Evolutionary conservation across 768 basidiomycete species (phyloP), one percentile per base, ranked within the genome.

Genomic region (Tulasnella calospora): DNA sequence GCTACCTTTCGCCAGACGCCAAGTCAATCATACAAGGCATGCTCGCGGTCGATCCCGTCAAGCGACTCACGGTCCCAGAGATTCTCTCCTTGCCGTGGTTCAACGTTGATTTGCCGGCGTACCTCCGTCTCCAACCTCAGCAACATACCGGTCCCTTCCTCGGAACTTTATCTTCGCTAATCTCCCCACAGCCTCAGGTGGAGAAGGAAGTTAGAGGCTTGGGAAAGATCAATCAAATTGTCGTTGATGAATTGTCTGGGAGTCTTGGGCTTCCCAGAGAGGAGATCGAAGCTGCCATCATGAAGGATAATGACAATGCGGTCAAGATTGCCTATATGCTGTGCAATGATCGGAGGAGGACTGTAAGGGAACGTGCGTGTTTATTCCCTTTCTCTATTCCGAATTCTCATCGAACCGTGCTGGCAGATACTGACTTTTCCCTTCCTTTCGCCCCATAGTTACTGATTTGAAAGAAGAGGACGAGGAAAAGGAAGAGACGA

Each of bases 271-370:
- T 96, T 15, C 89, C 89, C 79, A 90, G 90, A 84, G 92, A 95
- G 2, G 94, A 96, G 80, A 89, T 99, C 4, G 95, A 94, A 94
- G 91, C 92, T 71, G 92, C 92, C 82, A 84, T 98, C 80, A 88
- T 92, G 79, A 86, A 90, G 81, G 92, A 96, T 74, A 95, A 96
- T 80, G 95, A 94, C 0, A 98, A 98, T 83, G 92, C 94, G 76
- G 92, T 99, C 83, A 96, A 98, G 85, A 96, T 99, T 9, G 96
- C 97, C 0, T 99, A 99, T 84, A 91, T 96, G 89, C 87, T 99
- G 5, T 87, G 98, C 69, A 87, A 95, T 78, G 97, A 99, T 82
- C 96, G 96, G 86, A 87, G 91, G 81, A 86, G 95, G 51, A 88
- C 93, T 75, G 91, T 95, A 8, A 89, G 92, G 84, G 94, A 95